Base-by-base conservation (phyloP, 208 protist species). In the Wallacemonas sp. region DNA sequence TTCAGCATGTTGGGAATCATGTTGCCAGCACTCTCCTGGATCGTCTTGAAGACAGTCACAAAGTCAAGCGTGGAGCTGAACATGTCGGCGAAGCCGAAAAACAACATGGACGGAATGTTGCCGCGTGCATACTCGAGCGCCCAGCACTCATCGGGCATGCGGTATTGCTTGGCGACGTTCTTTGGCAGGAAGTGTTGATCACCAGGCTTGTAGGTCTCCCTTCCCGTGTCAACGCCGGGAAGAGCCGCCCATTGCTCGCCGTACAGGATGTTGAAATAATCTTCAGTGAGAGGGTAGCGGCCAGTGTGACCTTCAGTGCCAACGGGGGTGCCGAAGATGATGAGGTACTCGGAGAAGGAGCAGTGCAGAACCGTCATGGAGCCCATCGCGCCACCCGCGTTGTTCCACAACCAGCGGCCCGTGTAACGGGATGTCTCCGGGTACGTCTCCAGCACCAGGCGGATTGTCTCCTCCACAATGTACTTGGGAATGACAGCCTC, bases 291-390 rank as follows among this genome's bases (percentile, higher is more conserved):
- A 51, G 76, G 82, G 67, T 86, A 88, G 28, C 91, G 87, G 47
- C 94, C 94, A 14, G 83, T 88, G 87, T 96, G 88, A 24, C 91
- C 94, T 63, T 97, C 86, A 3, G 94, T 96, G 22, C 94, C 91
- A 14, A 92, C 72, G 4, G 86, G 42, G 1, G 91, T 90, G 51
- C 91, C 94, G 63, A 97, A 97, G 56, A 97, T 93, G 62, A 97
- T 96, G 51, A 97, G 46, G 80, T 97, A 96, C 82, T 97, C 89
- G 14, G 89, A 92, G 65, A 96, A 82, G 62, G 93, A 97, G 74
- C 77, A 85, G 71, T 94, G 89, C 49, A 94, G 82, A 26, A 97
- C 84, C 45, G 82, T 91, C 90, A 96, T 96, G 26, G 80, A 74
- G 53, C 94, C 91, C 94, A 97, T 97, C 9, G 91, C 91, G 14